Percentiles rank a stretch among this genome's conserved stretches.
phyloP scores from a whole-genome alignment of 805 yeast genomes.

The Candida stauntonica region DNA sequence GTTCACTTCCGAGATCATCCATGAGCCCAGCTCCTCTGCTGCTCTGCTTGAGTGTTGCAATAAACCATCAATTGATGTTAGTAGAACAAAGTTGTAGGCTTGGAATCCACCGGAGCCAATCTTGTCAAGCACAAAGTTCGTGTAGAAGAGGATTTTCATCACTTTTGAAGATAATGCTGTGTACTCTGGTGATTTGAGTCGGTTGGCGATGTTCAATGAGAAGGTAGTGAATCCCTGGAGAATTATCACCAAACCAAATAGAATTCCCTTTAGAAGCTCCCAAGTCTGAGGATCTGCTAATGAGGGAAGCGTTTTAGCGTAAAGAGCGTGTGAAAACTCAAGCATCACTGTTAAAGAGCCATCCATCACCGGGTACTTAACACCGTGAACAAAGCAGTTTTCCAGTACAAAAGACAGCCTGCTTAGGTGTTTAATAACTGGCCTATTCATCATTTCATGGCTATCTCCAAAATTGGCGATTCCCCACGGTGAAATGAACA shows the following conservation, averaged over 20 bases:
- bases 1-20: constrained; percentile 27
- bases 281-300: constrained; percentile 26
- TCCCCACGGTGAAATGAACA: constrained; percentile 24
- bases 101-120: constrained; percentile 66
- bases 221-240: constrained; percentile 45
- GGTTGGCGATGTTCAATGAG: constrained; percentile 29
- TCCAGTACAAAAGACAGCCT: constrained; percentile 44
- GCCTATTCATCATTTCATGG: constrained; percentile 21
- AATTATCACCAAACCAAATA: constrained; percentile 46
- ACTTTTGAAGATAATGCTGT: constrained; percentile 29
- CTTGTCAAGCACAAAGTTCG: constrained; percentile 44
- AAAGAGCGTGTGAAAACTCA: constrained; percentile 11
- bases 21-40: constrained; percentile 28
- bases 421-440: constrained; percentile 46
- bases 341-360: constrained; percentile 13
- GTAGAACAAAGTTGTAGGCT: constrained; percentile 55
- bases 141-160: constrained; percentile 38
- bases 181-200: constrained; percentile 17
- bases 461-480: constrained; percentile 4
- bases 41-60: constrained; percentile 26
- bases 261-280: constrained; percentile 36
- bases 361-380: constrained; percentile 15
- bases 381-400: constrained; percentile 28
- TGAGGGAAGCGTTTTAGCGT: constrained; percentile 3
- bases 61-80: constrained; percentile 41